Base-by-base conservation (phyloP, 768 basidiomycete species). In the Suillus luteus region DNA sequence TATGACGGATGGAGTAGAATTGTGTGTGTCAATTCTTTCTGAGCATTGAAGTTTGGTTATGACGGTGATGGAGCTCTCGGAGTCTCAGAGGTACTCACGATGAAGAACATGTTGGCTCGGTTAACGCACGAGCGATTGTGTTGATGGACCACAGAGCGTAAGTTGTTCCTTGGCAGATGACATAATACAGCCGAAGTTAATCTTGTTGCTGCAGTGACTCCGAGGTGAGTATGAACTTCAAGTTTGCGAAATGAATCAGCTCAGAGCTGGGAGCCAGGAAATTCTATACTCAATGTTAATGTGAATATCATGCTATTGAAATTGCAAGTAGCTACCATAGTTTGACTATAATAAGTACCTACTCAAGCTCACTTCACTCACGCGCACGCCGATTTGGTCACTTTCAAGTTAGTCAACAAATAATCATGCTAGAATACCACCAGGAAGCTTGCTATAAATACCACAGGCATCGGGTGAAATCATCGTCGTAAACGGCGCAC, bases 21-120 rank as follows among this genome's bases (percentile, higher is more conserved):
- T 5, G 95, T 96, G 75, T 99, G 95, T n/a, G 92, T 93, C 10
- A 99, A 85, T 75, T 96, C 92, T 85, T 97, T 96, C 96, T 99
- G 62, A 33, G 46, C 38, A 62, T 38, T 49, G 49, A 62, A 55
- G 54, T 58, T 66, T 43, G 60, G 27, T 43, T 19, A 57, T 24
- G 38, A 40, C 5, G 24, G 6, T 41, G 15, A 33, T 63, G 11
- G 11, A 54, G 19, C 17, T 54, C 33, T 35, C 17, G 27, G 38
- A 40, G 22, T 31, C 31, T 31, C 31, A 55, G 55, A 40, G 14
- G 55, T 61, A 81, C 87, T 80, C 72, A 86, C 88, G 62, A 90
- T 90, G 81, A 90, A 90, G 79, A 89, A 89, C 87, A 89, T 89
- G 60, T 59, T 40, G 70, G 40, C 31, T 14, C 51, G 27, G 12